Conservation (phyloP, 257 asterid genomes). For the Petunia axillaris region DNA sequence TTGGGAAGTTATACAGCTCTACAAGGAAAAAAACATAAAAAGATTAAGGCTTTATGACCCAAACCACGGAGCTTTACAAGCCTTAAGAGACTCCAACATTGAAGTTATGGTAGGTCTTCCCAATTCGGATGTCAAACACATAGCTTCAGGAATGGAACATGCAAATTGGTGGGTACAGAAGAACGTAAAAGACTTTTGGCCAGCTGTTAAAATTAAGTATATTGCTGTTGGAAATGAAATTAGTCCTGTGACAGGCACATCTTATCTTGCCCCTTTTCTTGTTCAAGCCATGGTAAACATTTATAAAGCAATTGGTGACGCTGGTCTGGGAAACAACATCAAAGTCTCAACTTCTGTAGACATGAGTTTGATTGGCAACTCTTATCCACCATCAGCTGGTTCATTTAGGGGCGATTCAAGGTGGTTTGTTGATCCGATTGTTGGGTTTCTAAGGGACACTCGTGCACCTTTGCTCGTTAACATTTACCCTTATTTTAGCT, state of each 20-base stretch:
- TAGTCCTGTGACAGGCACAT: constrained; percentile 20
- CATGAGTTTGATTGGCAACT: constrained; percentile 28
- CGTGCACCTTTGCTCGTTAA: constrained; percentile 37
- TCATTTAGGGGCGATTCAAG: background rate
- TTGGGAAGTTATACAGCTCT: constrained; percentile 36
- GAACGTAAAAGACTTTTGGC: constrained; percentile 24
- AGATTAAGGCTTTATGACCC: constrained; percentile 41
- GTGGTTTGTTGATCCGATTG: constrained; percentile 26
- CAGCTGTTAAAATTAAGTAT: constrained; percentile 28
- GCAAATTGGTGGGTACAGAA: constrained; percentile 44
- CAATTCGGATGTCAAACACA: constrained; percentile 33
- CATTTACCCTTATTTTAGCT: constrained; percentile 44
- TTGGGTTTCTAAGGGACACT: constrained; percentile 20
- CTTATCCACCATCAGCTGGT: constrained; percentile 44
- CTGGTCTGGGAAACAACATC: constrained; percentile 21
- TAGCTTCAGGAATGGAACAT: constrained; percentile 20
- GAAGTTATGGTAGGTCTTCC: constrained; percentile 36
- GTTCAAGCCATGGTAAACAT: constrained; percentile 39
- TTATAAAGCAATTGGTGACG: constrained; percentile 12
- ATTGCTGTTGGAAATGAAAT: constrained; percentile 50
- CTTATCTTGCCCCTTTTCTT: constrained; percentile 28
- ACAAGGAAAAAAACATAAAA: constrained; percentile 34
- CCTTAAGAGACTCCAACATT: constrained; percentile 35
- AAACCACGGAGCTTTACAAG: constrained; percentile 37
- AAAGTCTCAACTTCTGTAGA: constrained; percentile 37